Conservation (phyloP, 129 eudicot genomes). For the Tagetes patula region DNA sequence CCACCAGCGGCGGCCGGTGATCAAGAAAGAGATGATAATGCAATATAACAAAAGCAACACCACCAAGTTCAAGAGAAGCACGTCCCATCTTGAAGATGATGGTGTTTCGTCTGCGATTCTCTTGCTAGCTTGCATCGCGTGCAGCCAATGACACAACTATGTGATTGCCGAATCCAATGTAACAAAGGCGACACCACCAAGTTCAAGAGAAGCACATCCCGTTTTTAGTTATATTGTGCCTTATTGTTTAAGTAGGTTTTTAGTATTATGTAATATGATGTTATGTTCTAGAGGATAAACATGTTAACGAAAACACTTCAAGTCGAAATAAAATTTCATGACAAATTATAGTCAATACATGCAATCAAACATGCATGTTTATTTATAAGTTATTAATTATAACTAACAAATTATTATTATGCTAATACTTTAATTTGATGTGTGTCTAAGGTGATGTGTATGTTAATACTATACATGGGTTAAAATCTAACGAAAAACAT, state of each 20-base stretch:
- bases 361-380: too few species aligned
- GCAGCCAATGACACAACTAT: constrained; percentile 28
- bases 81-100: constrained; percentile 64
- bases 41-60: constrained; percentile 77
- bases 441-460: too few species aligned
- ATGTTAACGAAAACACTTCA: background rate
- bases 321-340: background rate
- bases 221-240: background rate
- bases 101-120: constrained; percentile 77
- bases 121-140: constrained; percentile 74
- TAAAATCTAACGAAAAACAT: too few species aligned
- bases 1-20: constrained; percentile 37
- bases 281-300: background rate
- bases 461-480: too few species aligned
- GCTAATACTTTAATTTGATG: too few species aligned
- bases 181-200: constrained; percentile 71
- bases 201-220: constrained; percentile 65
- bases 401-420: too few species aligned
- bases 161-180: background rate
- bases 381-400: too few species aligned
- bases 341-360: too few species aligned
- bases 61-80: constrained; percentile 78
- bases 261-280: background rate
- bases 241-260: background rate
- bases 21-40: constrained; percentile 35